Evolutionary conservation across 2,329 filamentous ascomycete species (phyloP), one percentile per base, ranked within the genome.

Genomic region (Botryotinia convoluta): DNA sequence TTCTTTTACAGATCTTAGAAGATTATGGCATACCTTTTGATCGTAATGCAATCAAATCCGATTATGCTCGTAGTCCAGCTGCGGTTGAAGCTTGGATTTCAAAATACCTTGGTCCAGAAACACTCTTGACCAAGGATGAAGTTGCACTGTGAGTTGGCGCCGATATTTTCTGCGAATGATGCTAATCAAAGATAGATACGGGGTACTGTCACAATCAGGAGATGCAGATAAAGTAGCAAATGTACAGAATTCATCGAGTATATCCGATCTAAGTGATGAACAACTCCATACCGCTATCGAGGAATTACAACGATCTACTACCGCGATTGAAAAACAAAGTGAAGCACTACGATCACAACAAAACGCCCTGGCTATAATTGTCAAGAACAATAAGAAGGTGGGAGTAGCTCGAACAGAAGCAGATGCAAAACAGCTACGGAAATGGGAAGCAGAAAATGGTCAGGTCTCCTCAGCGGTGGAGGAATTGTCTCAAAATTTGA

Each of bases 231-330:
- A 74, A 32, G 81, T 89, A 39, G 82, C 83, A 6, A 83, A 83
- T 29, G 77, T 82, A 54, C 82, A 85, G 72, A 84, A 88, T 75
- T 76, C 86, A n/a, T 82, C 84, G 6, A 78, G 83, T 45, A 81
- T 86, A 48, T 86, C 85, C 71, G 85, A 87, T 8, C 81, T 92
- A 63, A 82, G 84, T 22, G 90, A 92, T 73, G 83, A 86, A 39
- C 89, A 92, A 69, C 83, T 93, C 72, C 84, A 84, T 71, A 81
- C 83, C 59, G 91, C 91, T 26, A 89, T 92, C 68, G 85, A 87
- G 4, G 87, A 91, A 71, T 83, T 94, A n/a, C 85, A 88, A 74
- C 84, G 84, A 54, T 92, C 91, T 1, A 93, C 91, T 0, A 85
- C 85, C 29, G 86, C 86, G 29, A 91, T 93, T 42, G 85, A 87